Evolutionary conservation across 257 asterid genomes (phyloP), one percentile per base, ranked within the genome.

Genomic region (Petunia axillaris): DNA sequence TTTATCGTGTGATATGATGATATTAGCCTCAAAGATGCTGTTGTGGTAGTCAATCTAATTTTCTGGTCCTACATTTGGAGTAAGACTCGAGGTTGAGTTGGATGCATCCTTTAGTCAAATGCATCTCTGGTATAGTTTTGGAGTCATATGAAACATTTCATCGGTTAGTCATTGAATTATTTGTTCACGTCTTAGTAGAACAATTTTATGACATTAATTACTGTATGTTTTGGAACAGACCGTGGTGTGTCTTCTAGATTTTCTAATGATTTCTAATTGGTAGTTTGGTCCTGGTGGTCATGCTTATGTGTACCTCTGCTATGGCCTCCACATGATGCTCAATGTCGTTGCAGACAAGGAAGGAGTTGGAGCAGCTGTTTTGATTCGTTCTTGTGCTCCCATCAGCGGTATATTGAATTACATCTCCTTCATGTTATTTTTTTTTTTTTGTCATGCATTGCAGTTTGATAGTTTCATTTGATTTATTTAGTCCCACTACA

Each of bases 281-380:
- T 85, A 95, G 99, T 95, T 95, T 87, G 98, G 97, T 65, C 87
- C 96, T 5, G 99, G 98, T 35, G 99, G 99, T 53, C 94, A 93
- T 88, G 93, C 99, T 3, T 95, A 95, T 73, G 93, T 92, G 74
- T 95, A 95, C 83, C 96, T 95, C 46, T 95, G 98, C 81, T 95
- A 95, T 57, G 98, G 99, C 70, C 89, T 95, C 15, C 98, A 95
- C 83, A 86, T 82, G 50, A 95, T 95, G 97, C 96, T 95, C 78
- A 95, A 95, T 86, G 89, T 95, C 83, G 99, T 93, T 48, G 99
- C 98, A 7, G 99, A 95, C 85, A 91, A 90, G 85, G 93, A 91
- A 81, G 99, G 97, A 71, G 81, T 77, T 50, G 98, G 98, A 76
- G 98, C 99, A 14, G 97, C 97, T 58, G 98, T 93, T 63, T 89